Percentiles rank a stretch among this genome's conserved stretches.
phyloP scores from a whole-genome alignment of 495 filamentous ascomycete genomes.

The Glonium stellatum region DNA sequence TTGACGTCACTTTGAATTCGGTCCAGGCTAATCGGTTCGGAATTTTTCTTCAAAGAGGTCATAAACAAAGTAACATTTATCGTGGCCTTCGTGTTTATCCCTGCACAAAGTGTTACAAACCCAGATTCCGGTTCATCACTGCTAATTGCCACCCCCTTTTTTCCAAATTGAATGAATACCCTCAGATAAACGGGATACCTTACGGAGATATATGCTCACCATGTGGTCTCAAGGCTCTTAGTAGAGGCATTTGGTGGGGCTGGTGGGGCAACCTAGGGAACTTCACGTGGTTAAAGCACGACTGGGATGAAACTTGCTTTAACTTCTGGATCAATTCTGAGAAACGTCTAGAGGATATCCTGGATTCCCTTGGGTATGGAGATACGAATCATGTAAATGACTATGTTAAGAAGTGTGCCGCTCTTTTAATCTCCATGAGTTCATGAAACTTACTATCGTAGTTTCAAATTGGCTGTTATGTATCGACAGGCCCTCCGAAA shows the following conservation, averaged over 20 bases:
- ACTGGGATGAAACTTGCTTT: background rate
- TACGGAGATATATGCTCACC: background rate
- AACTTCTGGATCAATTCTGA: background rate
- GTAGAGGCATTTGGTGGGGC: background rate
- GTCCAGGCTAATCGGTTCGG: background rate
- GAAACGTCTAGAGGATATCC: background rate
- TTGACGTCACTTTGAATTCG: background rate
- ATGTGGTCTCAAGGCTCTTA: background rate
- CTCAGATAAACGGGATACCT: background rate
- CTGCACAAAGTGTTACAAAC: background rate
- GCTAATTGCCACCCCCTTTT: background rate
- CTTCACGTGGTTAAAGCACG: background rate
- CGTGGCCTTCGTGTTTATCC: background rate
- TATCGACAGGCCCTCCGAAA: background rate
- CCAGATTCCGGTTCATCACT: background rate
- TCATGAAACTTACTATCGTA: background rate
- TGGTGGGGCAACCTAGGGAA: background rate
- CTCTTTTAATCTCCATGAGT: background rate
- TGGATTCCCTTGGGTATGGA: background rate
- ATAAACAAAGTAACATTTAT: background rate
- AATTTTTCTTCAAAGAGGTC: background rate
- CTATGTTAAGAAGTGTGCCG: background rate
- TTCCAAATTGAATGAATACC: background rate
- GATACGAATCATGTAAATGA: background rate
- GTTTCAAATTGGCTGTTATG: background rate